Evolutionary conservation across 805 yeast genomes (phyloP).

Genomic region (Metschnikowia aberdeeniae): DNA sequence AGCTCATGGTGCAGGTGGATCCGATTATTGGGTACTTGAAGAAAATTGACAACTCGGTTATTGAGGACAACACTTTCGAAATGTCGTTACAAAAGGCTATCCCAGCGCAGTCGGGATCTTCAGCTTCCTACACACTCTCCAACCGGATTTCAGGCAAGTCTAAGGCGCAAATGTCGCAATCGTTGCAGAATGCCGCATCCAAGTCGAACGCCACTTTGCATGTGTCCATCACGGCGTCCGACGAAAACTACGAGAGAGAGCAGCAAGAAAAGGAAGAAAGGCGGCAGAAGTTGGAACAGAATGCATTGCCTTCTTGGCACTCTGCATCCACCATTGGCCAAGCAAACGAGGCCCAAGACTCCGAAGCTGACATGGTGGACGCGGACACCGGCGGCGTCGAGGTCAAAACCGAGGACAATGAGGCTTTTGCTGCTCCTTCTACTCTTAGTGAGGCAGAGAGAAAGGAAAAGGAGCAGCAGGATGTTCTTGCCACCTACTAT

Average conservation of each 20-base stretch:
- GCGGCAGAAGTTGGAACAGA: constrained; percentile 74
- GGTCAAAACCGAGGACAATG: constrained; percentile 10
- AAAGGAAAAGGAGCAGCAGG: constrained; percentile 55
- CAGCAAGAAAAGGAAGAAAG: constrained; percentile 61
- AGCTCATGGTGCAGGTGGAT: constrained; percentile 82
- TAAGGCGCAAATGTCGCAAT: constrained; percentile 28
- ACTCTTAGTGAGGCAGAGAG: constrained; percentile 14
- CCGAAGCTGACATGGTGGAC: constrained; percentile 17
- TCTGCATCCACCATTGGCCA: constrained; percentile 84
- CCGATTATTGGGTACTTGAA: constrained; percentile 81
- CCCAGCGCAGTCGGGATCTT: constrained; percentile 72
- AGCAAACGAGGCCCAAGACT: constrained; percentile 28
- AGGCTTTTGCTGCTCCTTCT: constrained; percentile 3
- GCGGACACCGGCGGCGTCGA: constrained; percentile 16
- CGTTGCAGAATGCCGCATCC: constrained; percentile 47
- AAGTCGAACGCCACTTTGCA: constrained; percentile 81
- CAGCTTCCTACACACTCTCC: constrained; percentile 66
- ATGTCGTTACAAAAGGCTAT: constrained; percentile 69
- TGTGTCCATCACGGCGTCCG: constrained; percentile 85
- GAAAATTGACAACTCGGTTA: constrained; percentile 38
- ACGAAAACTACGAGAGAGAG: constrained; percentile 68
- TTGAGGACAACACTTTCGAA: constrained; percentile 41
- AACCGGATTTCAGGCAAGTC: constrained; percentile 36
- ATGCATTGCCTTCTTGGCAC: constrained; percentile 97
- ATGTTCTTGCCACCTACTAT: constrained; percentile 63